Evolutionary conservation across 2,329 filamentous ascomycete species (phyloP), one percentile per base, ranked within the genome.

Genomic region (Penicillium oxalicum): DNA sequence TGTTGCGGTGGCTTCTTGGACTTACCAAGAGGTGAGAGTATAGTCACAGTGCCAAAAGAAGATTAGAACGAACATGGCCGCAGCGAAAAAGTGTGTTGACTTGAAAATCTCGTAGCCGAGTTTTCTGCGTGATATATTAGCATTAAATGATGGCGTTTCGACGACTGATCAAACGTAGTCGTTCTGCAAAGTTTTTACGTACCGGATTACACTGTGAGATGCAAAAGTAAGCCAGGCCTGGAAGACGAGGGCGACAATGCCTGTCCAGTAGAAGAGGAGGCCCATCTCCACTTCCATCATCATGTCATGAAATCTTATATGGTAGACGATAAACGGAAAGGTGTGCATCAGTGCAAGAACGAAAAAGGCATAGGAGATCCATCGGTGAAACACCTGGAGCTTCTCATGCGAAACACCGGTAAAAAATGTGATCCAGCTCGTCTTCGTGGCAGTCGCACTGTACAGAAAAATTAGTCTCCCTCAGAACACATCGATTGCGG

Each of bases 71-170:
- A 83, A 83, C 1, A 80, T 55, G 3, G 78, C 53, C 0, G 75
- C 79, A 3, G 74, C 72, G 18, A 78, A 48, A 50, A 77, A 73
- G 56, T 83, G 80, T 0, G 76, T 74, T 3, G 70, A 70, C 55
- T 83, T 83, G 74, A 83, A 83, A 57, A 80, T 78, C 53, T 84
- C 80, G 59, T 83, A 83, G 54, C 68, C 76, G 0, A 74, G 70
- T 45, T 77, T 75, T 4, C 79, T 79, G 26, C 7, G 33, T 3
- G 9, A 28, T 2, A 3, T 11, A 37, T 5, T 1, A 3, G 27
- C 33, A 34, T 52, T 26, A 49, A 39, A n/a, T n/a, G 5, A 4
- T 7, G 12, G 9, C 28, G 18, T 12, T 4, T 2, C 8, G 18
- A 27, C 0, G 6, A 12, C 4, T 13, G 32, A n/a, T 26, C 25